Percentiles rank a stretch among this genome's conserved stretches.
Evolutionary conservation across 2,329 filamentous ascomycete genomes (phyloP).

Genomic region (Xylariales sp.): DNA sequence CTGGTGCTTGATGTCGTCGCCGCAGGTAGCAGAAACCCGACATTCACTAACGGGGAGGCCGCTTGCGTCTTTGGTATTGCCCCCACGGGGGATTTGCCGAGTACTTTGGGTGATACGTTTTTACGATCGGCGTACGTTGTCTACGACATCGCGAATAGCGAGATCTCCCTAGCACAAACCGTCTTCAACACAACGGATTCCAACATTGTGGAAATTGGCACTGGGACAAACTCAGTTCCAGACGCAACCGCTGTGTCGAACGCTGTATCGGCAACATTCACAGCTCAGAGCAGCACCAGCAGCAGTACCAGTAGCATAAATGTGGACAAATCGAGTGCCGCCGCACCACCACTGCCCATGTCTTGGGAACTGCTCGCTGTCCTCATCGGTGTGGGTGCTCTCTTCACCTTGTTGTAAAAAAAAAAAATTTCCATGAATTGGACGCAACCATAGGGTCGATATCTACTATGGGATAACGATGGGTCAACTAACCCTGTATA

Average conservation of each 20-base stretch:
- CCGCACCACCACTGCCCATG: background rate
- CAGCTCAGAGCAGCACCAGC: conserved; percentile 19
- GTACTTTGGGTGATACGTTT: conserved; percentile 70
- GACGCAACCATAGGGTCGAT: too few relatives aligned
- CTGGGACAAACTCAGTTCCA: conserved; percentile 45
- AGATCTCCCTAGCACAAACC: conserved; percentile 67
- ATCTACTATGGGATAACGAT: too few relatives aligned
- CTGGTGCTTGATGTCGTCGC: conserved; percentile 51
- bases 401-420: conserved; percentile 3
- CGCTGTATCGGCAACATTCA: conserved; percentile 44
- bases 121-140: conserved; percentile 71
- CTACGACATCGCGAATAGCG: conserved; percentile 68
- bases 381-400: conserved; percentile 3
- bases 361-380: background rate
- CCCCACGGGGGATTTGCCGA: conserved; percentile 49
- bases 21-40: conserved; percentile 40
- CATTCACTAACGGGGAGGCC: conserved; percentile 46
- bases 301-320: background rate
- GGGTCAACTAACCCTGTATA: too few relatives aligned
- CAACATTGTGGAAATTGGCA: conserved; percentile 51
- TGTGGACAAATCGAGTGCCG: conserved; percentile 5
- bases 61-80: conserved; percentile 67
- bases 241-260: conserved; percentile 46
- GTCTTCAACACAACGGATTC: conserved; percentile 51
- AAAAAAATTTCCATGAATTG: too few relatives aligned